Conservation (phyloP, 805 yeast species). For the Myxozyma melibiosi region DNA sequence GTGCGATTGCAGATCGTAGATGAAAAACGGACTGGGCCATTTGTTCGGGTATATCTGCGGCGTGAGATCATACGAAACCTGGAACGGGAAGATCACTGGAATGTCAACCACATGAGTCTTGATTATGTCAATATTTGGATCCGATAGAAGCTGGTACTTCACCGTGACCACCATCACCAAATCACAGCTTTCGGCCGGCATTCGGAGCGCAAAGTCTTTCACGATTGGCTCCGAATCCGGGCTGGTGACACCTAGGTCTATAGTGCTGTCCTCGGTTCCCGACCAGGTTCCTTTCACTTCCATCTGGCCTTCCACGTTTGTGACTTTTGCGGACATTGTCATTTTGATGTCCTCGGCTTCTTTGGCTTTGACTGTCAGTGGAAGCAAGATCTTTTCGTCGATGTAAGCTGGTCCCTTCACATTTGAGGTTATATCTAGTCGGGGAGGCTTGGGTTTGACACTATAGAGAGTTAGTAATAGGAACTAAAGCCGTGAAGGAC, state of each 20-base stretch:
- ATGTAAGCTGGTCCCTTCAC: conserved; percentile 29
- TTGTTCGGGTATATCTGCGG: conserved; percentile 40
- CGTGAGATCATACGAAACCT: conserved; percentile 43
- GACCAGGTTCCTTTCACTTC: not conserved
- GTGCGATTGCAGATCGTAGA: conserved; percentile 33
- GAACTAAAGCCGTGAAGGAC: not conserved
- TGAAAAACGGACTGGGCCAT: conserved; percentile 46
- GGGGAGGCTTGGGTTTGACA: conserved; percentile 31
- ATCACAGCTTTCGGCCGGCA: conserved; percentile 25
- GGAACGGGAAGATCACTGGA: conserved; percentile 43
- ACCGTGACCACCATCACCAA: conserved; percentile 20
- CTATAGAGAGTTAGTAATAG: not conserved
- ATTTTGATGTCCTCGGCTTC: conserved; percentile 23
- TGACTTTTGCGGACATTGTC: conserved; percentile 5
- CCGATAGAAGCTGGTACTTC: conserved; percentile 26
- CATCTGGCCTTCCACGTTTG: conserved; percentile 18
- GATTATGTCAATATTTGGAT: conserved; percentile 23
- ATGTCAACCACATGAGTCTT: conserved; percentile 29
- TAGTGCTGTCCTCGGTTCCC: not conserved
- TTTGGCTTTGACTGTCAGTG: conserved; percentile 18
- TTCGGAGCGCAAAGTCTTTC: not conserved
- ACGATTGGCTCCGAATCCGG: not conserved
- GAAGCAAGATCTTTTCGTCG: conserved; percentile 17
- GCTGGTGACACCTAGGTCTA: conserved; percentile 4
- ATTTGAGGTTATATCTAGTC: conserved; percentile 17